Base-by-base conservation (phyloP, 306 rosid species). In the Prunus mira region DNA sequence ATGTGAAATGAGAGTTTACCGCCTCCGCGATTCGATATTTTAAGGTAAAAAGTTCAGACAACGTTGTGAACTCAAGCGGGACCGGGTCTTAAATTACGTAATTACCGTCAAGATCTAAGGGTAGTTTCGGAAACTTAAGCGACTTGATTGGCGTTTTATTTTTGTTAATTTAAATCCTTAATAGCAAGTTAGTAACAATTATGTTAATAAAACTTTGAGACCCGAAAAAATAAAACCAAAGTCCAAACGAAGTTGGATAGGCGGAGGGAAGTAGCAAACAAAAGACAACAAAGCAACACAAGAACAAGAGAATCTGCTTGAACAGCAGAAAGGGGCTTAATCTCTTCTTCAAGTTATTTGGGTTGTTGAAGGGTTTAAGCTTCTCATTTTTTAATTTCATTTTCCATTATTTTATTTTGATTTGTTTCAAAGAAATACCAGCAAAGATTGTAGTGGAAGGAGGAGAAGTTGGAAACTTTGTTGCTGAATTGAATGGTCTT, bases 281-380 rank as follows among this genome's bases (percentile, higher is more conserved):
- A 25, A 69, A 69, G 49, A 80, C 76, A 77, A 20, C 52, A 57
- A 56, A 51, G 20, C 57, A 38, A 70, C 19, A 17, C 38, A 34
- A 67, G 19, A 67, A 41, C 46, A 80, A 41, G 55, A 60, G 18
- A 45, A 63, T 22, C 69, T 4, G 67, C 41, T 24, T 69, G 63
- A 47, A 69, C 62, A 80, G 71, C 75, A 20, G 77, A 34, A 38
- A 57, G 69, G 71, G 82, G 84, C 88, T 84, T 79, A 74, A 69
- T 84, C 84, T 66, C 82, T 84, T 78, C 79, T 82, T 68, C 73
- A 62, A 57, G 72, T 75, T 60, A 71, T 78, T 80, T 74, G 71
- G 52, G 60, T 84, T 71, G 83, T 84, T 69, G 76, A 76, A 87
- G 88, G 87, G 84, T 76, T 87, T 78, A 78, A 84, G 84, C 81